These are phyloP conservation scores for Ascosphaera apis DNA, from an alignment of 2,329 filamentous ascomycete species.

Conservation along the genomic window DNA sequence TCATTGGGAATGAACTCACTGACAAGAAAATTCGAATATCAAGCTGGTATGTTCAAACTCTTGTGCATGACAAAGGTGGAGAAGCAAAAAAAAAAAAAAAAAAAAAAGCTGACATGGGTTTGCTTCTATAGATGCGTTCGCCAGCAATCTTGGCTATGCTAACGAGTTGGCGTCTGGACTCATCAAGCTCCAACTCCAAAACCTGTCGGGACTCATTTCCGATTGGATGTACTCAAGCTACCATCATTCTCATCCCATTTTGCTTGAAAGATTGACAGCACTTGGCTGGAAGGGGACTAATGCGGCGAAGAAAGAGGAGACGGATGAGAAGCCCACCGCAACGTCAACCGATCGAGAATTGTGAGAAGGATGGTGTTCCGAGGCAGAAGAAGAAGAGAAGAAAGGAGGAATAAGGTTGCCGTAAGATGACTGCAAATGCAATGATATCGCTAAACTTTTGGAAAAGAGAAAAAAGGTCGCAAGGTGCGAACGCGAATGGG, in stretches of 20 bases:
- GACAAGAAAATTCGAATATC: conserved; percentile 83
- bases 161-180: conserved; percentile 64
- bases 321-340: conserved; percentile 28
- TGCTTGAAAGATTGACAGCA: conserved; percentile 78
- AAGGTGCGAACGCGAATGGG: too few relatives aligned
- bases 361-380: conserved; percentile 18
- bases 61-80: not conserved
- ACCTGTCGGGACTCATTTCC: conserved; percentile 94
- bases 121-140: conserved; percentile 53
- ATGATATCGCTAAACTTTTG: too few relatives aligned
- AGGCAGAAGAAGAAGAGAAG: not conserved
- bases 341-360: conserved; percentile 58
- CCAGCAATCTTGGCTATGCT: conserved; percentile 60
- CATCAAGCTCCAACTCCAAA: conserved; percentile 96
- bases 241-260: conserved; percentile 92
- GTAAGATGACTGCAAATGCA: too few relatives aligned
- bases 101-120: conserved; percentile 9
- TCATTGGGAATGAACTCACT: conserved; percentile 93
- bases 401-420: too few relatives aligned
- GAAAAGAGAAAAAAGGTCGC: not conserved
- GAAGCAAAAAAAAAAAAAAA: too few relatives aligned
- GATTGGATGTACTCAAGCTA: conserved; percentile 98
- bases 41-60: conserved; percentile 38
- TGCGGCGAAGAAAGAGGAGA: conserved; percentile 22
- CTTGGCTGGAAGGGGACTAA: conserved; percentile 56